A percentile compares a stretch with the other conserved stretches of the same genome.
Evolutionary conservation across 2,329 filamentous ascomycete genomes (phyloP).

Genomic region (Epichloe coenophiala): DNA sequence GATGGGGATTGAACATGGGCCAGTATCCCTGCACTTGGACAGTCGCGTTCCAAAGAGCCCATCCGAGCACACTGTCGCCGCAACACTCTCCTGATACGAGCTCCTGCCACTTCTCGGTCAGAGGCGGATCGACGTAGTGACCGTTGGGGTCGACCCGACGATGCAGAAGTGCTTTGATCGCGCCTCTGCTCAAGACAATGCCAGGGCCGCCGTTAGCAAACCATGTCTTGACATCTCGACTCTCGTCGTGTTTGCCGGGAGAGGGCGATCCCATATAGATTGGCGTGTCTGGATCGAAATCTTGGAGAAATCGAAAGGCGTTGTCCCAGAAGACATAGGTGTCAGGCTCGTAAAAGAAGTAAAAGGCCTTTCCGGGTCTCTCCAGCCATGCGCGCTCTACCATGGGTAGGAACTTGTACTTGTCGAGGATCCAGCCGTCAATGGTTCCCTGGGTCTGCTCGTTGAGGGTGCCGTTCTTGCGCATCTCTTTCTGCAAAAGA

Average conservation of each 20-base stretch:
- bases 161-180: conserved; percentile 30
- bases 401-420: conserved; percentile 45
- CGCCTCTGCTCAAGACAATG: conserved; percentile 39
- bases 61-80: conserved; percentile 37
- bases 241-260: conserved; percentile 23
- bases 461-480: conserved; percentile 19
- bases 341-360: conserved; percentile 43
- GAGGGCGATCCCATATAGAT: conserved; percentile 39
- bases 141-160: conserved; percentile 17
- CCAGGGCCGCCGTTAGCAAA: conserved; percentile 47
- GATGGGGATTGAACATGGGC: conserved; percentile 45
- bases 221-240: conserved; percentile 21
- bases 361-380: conserved; percentile 37
- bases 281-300: conserved; percentile 29
- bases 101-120: conserved; percentile 33
- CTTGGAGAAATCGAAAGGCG: conserved; percentile 35
- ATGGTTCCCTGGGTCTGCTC: conserved; percentile 18
- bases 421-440: conserved; percentile 39
- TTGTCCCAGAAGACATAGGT: conserved; percentile 31
- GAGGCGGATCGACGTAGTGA: conserved; percentile 26
- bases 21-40: conserved; percentile 29
- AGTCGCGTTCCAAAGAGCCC: conserved; percentile 31
- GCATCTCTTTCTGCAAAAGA: conserved; percentile 24
- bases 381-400: conserved; percentile 34
- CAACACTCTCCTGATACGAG: conserved; percentile 33